Conservation (phyloP, 2,329 filamentous ascomycete genomes). For the Macrophomina tecta region DNA sequence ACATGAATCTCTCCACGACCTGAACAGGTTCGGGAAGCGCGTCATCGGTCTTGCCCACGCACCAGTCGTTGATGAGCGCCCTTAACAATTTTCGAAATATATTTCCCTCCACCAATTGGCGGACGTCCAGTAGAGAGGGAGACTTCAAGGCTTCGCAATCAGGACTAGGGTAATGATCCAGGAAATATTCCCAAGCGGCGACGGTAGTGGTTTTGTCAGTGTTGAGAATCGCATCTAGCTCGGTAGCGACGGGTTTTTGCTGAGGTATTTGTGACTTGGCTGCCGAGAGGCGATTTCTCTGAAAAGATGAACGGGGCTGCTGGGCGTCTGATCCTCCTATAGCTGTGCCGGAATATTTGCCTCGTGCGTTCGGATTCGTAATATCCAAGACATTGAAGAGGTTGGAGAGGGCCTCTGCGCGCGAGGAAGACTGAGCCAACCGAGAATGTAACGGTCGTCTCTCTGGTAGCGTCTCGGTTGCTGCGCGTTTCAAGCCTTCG, state of each 20-base stretch:
- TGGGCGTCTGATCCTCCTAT: neutral
- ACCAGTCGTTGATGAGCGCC: constrained; percentile 33
- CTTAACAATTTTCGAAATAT: constrained; percentile 37
- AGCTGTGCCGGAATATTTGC: neutral
- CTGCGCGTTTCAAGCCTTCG: neutral
- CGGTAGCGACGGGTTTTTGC: neutral
- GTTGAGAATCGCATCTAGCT: constrained; percentile 2
- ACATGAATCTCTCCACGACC: constrained; percentile 39
- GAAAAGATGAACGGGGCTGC: neutral
- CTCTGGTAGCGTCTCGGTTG: neutral
- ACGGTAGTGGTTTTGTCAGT: neutral
- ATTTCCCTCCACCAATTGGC: constrained; percentile 31
- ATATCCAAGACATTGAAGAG: constrained; percentile 10
- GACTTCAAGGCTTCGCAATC: constrained; percentile 39
- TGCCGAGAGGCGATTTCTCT: neutral
- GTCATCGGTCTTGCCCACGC: constrained; percentile 25
- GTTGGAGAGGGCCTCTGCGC: constrained; percentile 1
- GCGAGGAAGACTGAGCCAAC: neutral
- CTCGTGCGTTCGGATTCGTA: neutral
- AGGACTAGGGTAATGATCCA: constrained; percentile 37
- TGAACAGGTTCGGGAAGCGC: constrained; percentile 34
- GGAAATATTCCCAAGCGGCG: constrained; percentile 40
- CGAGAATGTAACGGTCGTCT: neutral
- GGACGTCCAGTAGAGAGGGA: constrained; percentile 34
- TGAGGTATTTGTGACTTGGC: neutral